phyloP scores from a whole-genome alignment of 148 eudicot genomes.

The Selenicereus undatus region DNA sequence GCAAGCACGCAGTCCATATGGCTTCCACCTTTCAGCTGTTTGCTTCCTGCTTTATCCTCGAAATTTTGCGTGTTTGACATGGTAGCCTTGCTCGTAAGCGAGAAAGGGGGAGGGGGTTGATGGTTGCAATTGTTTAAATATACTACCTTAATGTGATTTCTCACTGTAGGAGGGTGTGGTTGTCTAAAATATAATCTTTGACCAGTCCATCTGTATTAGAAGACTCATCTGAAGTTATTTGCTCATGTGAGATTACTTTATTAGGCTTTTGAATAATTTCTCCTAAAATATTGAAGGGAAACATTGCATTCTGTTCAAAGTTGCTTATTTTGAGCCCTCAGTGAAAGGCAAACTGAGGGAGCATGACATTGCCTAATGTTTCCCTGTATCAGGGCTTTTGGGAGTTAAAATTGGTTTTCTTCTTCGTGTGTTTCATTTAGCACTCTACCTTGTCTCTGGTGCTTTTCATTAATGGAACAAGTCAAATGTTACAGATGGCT shows the following conservation, averaged over 20 bases:
- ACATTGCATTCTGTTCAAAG: no score
- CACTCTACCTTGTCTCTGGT: background rate
- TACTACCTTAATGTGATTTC: no score
- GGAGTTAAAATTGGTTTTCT: background rate
- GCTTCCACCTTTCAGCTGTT: background rate
- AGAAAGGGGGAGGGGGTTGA: background rate
- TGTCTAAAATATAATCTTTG: background rate
- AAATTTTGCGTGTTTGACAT: background rate
- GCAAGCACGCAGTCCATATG: background rate
- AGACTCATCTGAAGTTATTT: background rate
- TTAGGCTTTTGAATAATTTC: background rate
- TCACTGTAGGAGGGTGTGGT: no score
- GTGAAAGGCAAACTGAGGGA: background rate
- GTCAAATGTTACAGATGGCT: slow-evolving; percentile 66
- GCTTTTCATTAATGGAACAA: slow-evolving; percentile 12
- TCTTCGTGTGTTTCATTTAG: background rate
- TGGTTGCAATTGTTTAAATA: no score
- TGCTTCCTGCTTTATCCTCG: background rate
- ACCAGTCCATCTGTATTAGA: background rate
- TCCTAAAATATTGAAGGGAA: background rate
- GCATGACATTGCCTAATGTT: background rate
- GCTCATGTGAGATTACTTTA: background rate
- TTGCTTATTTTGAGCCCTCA: background rate
- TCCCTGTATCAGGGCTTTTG: background rate
- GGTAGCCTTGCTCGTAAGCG: background rate